These are phyloP conservation scores for Ophiocordyceps camponoti-leonardi DNA, from an alignment of 2,329 filamentous ascomycete genomes.

Conservation along the genomic window DNA sequence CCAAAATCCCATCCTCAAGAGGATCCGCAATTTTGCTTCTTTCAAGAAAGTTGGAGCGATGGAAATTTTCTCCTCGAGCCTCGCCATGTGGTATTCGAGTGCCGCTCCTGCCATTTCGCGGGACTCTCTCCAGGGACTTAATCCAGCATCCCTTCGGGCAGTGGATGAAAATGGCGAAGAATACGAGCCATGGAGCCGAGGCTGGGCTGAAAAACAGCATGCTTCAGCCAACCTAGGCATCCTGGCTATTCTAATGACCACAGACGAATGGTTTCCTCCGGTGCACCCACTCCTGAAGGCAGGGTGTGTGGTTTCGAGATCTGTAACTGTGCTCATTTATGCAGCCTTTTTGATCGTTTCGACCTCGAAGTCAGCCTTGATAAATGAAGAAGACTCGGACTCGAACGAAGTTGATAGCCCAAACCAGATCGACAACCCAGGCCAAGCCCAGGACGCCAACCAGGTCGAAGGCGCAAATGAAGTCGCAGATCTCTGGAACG, in stretches of 20 bases:
- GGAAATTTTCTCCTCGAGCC: conserved; percentile 3
- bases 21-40: conserved; percentile 1
- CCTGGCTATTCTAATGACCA: conserved; percentile 9
- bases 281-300: conserved; percentile 5
- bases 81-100: conserved; percentile 7
- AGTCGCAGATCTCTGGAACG: no score
- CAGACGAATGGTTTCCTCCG: conserved; percentile 5
- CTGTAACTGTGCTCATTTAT: conserved; percentile 7
- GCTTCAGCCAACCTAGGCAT: conserved; percentile 8
- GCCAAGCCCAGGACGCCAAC: not conserved
- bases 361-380: not conserved
- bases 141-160: not conserved
- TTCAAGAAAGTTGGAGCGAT: conserved; percentile 1
- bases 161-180: not conserved
- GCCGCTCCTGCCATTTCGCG: conserved; percentile 3
- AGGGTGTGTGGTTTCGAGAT: conserved; percentile 5
- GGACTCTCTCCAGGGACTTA: conserved; percentile 5
- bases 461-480: not conserved
- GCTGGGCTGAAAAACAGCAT: conserved; percentile 3
- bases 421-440: conserved; percentile 1
- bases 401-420: not conserved
- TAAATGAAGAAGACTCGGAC: no score
- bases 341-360: conserved; percentile 6
- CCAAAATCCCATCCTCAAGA: conserved; percentile 5
- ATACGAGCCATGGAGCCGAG: conserved; percentile 1